Conservation (phyloP, 345 rosid genomes). For the Litchi chinensis region DNA sequence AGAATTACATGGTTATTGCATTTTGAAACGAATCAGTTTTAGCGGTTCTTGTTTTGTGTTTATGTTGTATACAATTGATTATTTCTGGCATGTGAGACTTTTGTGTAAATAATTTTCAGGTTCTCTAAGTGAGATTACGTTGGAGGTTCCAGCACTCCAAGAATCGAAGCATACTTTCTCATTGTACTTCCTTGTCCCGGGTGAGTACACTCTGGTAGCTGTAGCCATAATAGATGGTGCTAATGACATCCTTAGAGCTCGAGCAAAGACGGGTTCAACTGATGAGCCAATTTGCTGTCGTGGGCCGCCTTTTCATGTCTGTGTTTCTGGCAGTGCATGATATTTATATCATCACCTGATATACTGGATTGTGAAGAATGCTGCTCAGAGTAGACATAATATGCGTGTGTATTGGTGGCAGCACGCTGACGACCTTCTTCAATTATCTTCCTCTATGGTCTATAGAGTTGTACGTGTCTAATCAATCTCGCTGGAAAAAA, state of each 20-base stretch:
- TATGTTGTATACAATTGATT: not conserved
- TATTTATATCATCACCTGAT: not conserved
- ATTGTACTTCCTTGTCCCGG: conserved; percentile 85
- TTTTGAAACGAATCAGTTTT: no score
- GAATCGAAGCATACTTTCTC: conserved; percentile 79
- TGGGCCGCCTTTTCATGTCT: conserved; percentile 88
- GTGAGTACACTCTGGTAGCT: conserved; percentile 87
- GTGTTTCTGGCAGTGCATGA: conserved; percentile 69
- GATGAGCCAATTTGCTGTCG: conserved; percentile 92
- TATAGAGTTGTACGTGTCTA: not conserved
- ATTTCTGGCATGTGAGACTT: not conserved
- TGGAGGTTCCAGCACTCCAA: conserved; percentile 80
- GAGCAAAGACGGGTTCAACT: conserved; percentile 67
- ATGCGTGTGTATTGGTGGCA: not conserved
- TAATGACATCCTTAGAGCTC: conserved; percentile 77
- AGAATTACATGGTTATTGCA: no score
- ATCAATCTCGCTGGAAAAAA: not conserved
- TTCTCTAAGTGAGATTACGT: conserved; percentile 64
- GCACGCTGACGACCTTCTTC: not conserved
- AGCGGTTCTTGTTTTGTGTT: not conserved
- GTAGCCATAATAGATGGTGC: conserved; percentile 89
- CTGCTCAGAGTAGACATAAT: no score
- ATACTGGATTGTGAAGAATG: no score
- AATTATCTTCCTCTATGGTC: not conserved
- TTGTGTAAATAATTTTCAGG: conserved; percentile 39